Evolutionary conservation across 2,329 filamentous ascomycete genomes (phyloP), one percentile per base, ranked within the genome.

Genomic region (Curvularia eragrostidis): DNA sequence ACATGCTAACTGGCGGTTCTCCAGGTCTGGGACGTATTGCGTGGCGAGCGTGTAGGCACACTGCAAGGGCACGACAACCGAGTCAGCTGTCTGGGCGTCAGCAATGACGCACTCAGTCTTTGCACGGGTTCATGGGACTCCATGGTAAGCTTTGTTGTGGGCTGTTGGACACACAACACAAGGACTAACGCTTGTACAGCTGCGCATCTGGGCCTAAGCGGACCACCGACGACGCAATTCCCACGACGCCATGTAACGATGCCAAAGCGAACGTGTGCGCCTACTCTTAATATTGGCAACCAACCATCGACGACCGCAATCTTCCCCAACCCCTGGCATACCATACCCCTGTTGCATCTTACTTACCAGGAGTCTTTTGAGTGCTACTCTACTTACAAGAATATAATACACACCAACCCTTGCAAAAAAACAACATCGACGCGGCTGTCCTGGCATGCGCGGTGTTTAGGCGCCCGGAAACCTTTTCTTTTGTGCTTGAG

Each of bases 71-170:
- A 99, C 79, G 94, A 98, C 81, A 99, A 99, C 84, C 91, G 95
- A 68, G 95, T 99, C 77, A 98, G 94, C 86, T 99, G 95, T 81
- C 83, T 99, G 76, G 95, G 95, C 67, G 95, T 99, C 71, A 98
- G 94, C 85, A 98, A 98, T 79, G 95, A 99, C 76, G 95, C 94
- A 63, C 97, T 98, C 83, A 98, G 94, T 83, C 85, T 99, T 82
- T 98, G 95, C 87, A 99, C 95, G 75, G 95, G 95, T 79, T 99
- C 95, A 69, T 99, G 95, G 95, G 95, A 99, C 82, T 97, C 95
- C 73, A 86, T 97, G 84, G 95, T 98, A 86, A 82, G 92, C 85
- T 54, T 65, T 43, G 52, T 12, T 19, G 52, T 34, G 30, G 32
- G n/a, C n/a, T 38, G 53, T 51, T 54, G 39, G 38, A 24, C 34